A percentile compares a stretch with the other conserved stretches of the same genome.
Evolutionary conservation across 441 rosid species (phyloP).

Genomic region (Erodium texanum): DNA sequence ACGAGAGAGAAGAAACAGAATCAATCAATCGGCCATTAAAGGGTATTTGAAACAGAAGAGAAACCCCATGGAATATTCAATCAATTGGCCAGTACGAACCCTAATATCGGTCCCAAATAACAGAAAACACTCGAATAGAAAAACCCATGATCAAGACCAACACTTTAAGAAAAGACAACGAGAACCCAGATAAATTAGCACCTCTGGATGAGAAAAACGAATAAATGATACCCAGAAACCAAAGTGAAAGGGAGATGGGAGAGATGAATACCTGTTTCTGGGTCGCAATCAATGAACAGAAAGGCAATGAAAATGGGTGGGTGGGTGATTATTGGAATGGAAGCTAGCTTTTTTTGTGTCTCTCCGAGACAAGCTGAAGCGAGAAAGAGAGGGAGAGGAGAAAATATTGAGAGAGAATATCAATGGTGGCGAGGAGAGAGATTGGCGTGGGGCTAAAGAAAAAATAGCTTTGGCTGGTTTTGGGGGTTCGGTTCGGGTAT

Average conservation of each 20-base stretch:
- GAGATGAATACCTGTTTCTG: background rate
- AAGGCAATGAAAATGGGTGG: background rate
- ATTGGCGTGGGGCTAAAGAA: slow-evolving; percentile 9
- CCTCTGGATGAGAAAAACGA: background rate
- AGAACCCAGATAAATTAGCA: background rate
- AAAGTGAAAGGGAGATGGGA: background rate
- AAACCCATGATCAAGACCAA: no score
- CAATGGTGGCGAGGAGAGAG: slow-evolving; percentile 4
- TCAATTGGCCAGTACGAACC: no score
- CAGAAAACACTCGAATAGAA: no score
- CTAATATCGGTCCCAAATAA: background rate
- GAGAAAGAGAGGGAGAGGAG: background rate
- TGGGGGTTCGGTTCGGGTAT: no score
- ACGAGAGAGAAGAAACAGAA: no score
- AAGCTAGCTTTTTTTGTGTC: slow-evolving; percentile 4
- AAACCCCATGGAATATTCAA: background rate
- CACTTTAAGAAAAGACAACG: no score
- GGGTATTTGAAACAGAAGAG: background rate
- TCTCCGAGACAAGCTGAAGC: slow-evolving; percentile 9
- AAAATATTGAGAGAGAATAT: slow-evolving; percentile 1
- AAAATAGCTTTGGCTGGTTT: background rate
- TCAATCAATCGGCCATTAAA: background rate
- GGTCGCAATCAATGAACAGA: background rate
- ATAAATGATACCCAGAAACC: background rate
- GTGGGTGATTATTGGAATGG: no score